Percentiles rank a stretch among this genome's conserved stretches.
These are phyloP conservation scores for Podila minutissima DNA, from an alignment of 192 early-diverging fungal genomes.

Conservation along the genomic window DNA sequence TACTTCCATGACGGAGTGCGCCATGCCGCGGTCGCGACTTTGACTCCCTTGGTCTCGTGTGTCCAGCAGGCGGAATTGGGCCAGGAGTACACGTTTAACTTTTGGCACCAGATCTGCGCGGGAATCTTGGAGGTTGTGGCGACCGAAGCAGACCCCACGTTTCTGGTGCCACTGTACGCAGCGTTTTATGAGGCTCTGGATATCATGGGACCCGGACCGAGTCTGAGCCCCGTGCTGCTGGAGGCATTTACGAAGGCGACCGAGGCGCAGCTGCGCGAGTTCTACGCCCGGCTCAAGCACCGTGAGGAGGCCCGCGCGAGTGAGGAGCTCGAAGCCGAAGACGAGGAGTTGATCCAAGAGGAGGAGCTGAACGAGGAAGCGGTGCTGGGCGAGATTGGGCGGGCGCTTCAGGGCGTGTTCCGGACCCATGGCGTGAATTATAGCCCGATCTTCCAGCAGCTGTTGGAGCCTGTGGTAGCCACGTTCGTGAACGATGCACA, in stretches of 20 bases:
- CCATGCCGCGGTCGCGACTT: conserved; percentile 82
- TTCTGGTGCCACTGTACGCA: conserved; percentile 80
- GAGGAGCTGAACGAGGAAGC: conserved; percentile 86
- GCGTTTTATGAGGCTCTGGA: conserved; percentile 83
- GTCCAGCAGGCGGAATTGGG: conserved; percentile 63
- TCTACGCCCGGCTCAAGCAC: conserved; percentile 77
- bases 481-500: conserved; percentile 72
- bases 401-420: conserved; percentile 84
- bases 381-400: conserved; percentile 85
- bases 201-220: conserved; percentile 65
- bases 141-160: conserved; percentile 83
- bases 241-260: conserved; percentile 77
- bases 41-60: conserved; percentile 82
- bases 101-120: conserved; percentile 79
- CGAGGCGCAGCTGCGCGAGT: conserved; percentile 78
- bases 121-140: conserved; percentile 84
- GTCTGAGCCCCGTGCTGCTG: conserved; percentile 71
- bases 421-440: conserved; percentile 76
- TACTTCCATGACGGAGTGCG: conserved; percentile 98
- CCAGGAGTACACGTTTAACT: conserved; percentile 62
- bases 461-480: conserved; percentile 76
- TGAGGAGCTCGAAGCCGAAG: conserved; percentile 91
- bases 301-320: conserved; percentile 78
- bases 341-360: conserved; percentile 87
- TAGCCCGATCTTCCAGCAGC: conserved; percentile 80